A percentile compares a stretch with the other conserved stretches of the same genome.
Conservation (phyloP, 345 rosid species). For the Eucalyptus leucophloia region DNA sequence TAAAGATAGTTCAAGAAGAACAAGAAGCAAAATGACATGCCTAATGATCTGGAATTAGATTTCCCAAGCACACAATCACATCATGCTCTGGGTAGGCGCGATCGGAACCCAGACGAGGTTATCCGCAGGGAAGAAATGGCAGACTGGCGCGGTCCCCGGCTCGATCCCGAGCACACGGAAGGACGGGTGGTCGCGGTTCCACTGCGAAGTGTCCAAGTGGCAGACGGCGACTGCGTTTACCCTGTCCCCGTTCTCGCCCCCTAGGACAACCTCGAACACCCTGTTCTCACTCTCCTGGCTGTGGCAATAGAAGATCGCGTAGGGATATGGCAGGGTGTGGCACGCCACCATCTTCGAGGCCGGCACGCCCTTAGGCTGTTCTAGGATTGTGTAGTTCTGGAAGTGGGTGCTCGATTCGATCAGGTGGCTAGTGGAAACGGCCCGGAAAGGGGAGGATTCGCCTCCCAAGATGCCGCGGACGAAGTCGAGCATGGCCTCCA, state of each 20-base stretch:
- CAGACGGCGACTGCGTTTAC: conserved; percentile 2
- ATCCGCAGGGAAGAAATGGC: conserved; percentile 3
- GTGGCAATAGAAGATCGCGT: conserved; percentile 1
- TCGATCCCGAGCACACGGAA: not conserved
- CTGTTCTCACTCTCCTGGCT: not conserved
- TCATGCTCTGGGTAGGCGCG: not conserved
- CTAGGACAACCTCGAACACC: not conserved
- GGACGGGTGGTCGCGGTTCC: not conserved
- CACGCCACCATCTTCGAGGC: not conserved
- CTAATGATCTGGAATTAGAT: not conserved
- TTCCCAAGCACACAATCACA: not conserved
- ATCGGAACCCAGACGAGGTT: not conserved
- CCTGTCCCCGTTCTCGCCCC: not conserved
- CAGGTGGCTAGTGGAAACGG: conserved; percentile 5
- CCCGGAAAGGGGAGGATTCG: not conserved
- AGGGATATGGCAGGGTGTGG: not conserved
- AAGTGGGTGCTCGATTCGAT: not conserved
- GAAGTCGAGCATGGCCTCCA: conserved; percentile 36
- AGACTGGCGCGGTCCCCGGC: not conserved
- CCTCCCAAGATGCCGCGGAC: conserved; percentile 6
- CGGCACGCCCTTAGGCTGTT: not conserved
- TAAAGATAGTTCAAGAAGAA: not conserved
- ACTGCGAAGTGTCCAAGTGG: not conserved
- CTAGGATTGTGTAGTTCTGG: not conserved
- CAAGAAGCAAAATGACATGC: not conserved